Evolutionary conservation across 202 grass and related monocot species (phyloP).

Genomic region (Tripidium arundinaceum): DNA sequence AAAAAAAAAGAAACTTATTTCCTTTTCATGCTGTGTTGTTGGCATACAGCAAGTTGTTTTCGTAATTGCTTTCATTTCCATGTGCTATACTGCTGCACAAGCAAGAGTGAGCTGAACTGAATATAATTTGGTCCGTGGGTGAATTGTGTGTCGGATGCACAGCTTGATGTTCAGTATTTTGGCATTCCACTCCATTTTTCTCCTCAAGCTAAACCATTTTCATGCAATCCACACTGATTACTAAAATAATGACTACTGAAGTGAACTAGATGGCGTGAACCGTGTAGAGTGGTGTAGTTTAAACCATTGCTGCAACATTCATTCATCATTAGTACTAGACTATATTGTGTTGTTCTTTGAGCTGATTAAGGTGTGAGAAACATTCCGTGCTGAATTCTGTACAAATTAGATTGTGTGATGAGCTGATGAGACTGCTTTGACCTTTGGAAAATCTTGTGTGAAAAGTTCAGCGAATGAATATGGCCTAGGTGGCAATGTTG

Average conservation of each 20-base stretch:
- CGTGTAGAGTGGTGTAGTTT: not conserved
- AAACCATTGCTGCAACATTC: not conserved
- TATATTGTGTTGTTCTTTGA: not conserved
- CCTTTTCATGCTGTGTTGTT: not conserved
- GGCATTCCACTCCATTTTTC: no score
- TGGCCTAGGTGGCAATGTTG: not conserved
- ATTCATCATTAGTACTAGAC: not conserved
- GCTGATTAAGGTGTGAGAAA: not conserved
- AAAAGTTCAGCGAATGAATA: not conserved
- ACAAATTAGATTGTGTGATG: not conserved
- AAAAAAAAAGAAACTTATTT: not conserved
- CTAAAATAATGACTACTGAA: not conserved
- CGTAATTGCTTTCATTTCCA: conserved; percentile 2
- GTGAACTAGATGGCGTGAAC: not conserved
- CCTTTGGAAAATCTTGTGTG: not conserved
- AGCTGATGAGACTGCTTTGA: not conserved
- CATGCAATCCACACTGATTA: not conserved
- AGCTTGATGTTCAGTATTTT: no score
- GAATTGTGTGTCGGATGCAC: no score
- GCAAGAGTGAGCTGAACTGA: no score
- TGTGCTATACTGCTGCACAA: conserved; percentile 23
- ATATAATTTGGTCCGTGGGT: no score
- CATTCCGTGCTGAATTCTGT: not conserved
- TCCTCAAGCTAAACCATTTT: no score
- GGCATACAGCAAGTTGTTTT: not conserved